Conservation (phyloP, 805 yeast genomes). For the Monosporozyma servazzii region DNA sequence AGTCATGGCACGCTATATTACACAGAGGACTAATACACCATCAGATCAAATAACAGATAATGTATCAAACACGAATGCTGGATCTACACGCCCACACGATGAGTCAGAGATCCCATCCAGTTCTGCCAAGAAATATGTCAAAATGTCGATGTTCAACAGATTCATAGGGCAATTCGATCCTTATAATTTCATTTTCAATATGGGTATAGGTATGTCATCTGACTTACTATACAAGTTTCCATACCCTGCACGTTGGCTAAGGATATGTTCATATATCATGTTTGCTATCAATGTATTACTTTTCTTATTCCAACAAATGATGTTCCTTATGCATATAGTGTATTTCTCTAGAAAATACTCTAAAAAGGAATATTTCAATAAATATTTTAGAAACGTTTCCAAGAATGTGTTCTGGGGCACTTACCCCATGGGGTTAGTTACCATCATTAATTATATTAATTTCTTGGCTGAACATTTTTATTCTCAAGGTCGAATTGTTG, state of each 20-base stretch:
- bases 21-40: neutral
- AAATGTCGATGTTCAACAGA: neutral
- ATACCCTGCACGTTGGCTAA: constrained; percentile 50
- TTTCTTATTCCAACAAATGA: constrained; percentile 35
- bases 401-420: constrained; percentile 66
- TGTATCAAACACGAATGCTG: neutral
- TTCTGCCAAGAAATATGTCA: neutral
- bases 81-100: neutral
- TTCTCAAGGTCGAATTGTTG: neutral
- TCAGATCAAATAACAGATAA: neutral
- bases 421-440: constrained; percentile 70
- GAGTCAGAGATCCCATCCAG: neutral
- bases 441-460: constrained; percentile 52
- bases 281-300: constrained; percentile 50
- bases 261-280: constrained; percentile 47
- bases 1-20: neutral
- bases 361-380: constrained; percentile 21
- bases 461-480: constrained; percentile 31
- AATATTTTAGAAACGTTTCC: constrained; percentile 32
- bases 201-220: constrained; percentile 78
- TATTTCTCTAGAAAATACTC: constrained; percentile 20
- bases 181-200: constrained; percentile 59
- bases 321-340: constrained; percentile 35
- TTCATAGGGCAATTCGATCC: constrained; percentile 34
- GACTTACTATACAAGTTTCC: constrained; percentile 57